Evolutionary conservation across 345 rosid genomes (phyloP).

Genomic region (Eutrema japonicum): DNA sequence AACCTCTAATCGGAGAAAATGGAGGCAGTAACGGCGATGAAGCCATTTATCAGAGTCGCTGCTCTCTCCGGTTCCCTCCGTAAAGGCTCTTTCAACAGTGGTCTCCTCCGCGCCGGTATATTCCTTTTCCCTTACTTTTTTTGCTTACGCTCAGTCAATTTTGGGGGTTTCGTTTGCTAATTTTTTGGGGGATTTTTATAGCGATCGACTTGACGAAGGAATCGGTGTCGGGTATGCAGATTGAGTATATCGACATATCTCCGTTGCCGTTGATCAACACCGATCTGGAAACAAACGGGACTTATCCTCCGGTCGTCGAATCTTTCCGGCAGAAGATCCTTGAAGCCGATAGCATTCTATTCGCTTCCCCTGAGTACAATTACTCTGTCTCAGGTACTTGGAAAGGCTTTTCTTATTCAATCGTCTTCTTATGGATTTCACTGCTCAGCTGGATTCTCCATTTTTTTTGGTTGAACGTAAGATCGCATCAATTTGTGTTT

Average conservation of each 20-base stretch:
- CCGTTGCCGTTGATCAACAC: conserved; percentile 71
- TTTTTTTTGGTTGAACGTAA: background rate
- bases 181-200: background rate
- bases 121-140: background rate
- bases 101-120: conserved; percentile 73
- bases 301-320: conserved; percentile 63
- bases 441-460: no score
- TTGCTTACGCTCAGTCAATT: background rate
- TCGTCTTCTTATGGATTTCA: background rate
- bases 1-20: conserved; percentile 29
- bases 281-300: conserved; percentile 65
- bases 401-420: background rate
- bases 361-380: conserved; percentile 87
- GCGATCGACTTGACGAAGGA: conserved; percentile 53
- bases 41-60: conserved; percentile 61
- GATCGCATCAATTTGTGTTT: background rate
- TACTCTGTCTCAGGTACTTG: conserved; percentile 63
- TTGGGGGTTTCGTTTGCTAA: background rate
- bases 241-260: conserved; percentile 62
- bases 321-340: conserved; percentile 68
- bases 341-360: conserved; percentile 65
- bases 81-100: conserved; percentile 66
- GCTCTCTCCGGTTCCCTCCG: conserved; percentile 88
- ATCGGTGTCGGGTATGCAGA: conserved; percentile 52
- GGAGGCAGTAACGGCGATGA: conserved; percentile 49